These are phyloP conservation scores for Domatiomyces globalis DNA, from an alignment of 2,329 filamentous ascomycete genomes.

Conservation along the genomic window DNA sequence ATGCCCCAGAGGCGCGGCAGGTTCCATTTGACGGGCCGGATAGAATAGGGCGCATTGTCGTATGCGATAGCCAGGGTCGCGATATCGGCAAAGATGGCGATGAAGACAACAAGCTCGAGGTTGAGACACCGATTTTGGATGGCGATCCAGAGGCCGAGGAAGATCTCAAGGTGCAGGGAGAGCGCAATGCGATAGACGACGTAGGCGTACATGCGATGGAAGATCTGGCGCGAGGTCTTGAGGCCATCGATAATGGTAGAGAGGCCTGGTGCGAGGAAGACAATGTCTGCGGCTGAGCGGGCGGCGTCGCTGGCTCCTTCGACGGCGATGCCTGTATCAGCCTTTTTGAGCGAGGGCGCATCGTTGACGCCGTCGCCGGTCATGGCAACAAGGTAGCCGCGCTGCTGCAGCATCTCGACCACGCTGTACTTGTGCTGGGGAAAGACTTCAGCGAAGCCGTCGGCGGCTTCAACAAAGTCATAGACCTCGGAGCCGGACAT, in stretches of 20 bases:
- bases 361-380: constrained; percentile 94
- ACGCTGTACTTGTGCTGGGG: constrained; percentile 92
- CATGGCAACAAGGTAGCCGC: constrained; percentile 90
- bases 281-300: constrained; percentile 81
- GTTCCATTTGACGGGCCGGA: constrained; percentile 87
- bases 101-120: constrained; percentile 79
- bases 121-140: constrained; percentile 74
- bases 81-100: constrained; percentile 87
- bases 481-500: constrained; percentile 91
- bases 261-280: constrained; percentile 81
- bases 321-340: constrained; percentile 91
- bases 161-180: constrained; percentile 81
- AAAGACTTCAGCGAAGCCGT: constrained; percentile 90
- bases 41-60: constrained; percentile 79
- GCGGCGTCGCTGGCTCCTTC: constrained; percentile 85
- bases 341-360: constrained; percentile 82
- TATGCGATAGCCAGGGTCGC: constrained; percentile 86
- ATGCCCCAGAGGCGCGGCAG: constrained; percentile 87
- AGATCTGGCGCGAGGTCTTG: constrained; percentile 87
- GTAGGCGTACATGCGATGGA: constrained; percentile 94
- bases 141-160: constrained; percentile 81
- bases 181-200: constrained; percentile 90
- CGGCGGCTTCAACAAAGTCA: constrained; percentile 87
- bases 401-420: constrained; percentile 83
- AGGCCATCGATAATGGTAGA: constrained; percentile 85